Evolutionary conservation across 148 eudicot genomes (phyloP).

Genomic region (Rhododendron simsii): DNA sequence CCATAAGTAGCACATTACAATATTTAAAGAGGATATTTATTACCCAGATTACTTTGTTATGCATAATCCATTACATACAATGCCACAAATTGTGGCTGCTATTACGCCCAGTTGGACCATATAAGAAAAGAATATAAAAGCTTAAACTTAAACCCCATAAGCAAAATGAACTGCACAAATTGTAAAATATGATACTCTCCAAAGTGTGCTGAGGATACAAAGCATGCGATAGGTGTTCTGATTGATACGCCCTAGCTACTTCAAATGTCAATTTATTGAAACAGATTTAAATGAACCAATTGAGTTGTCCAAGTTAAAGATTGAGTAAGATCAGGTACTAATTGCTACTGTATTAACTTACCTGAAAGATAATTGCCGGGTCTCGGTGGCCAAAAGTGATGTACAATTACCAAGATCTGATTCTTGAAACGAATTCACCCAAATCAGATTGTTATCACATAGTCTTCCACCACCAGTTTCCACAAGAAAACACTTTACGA

Average conservation of each 20-base stretch:
- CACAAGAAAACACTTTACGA: background rate
- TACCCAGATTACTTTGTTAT: background rate
- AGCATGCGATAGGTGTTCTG: background rate
- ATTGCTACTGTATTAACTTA: background rate
- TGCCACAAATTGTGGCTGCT: background rate
- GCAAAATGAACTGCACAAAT: background rate
- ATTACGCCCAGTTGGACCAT: background rate
- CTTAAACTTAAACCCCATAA: background rate
- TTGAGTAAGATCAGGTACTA: background rate
- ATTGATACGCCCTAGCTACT: background rate
- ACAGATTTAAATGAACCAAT: background rate
- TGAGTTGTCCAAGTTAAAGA: background rate
- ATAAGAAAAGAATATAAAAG: background rate
- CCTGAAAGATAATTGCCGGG: background rate
- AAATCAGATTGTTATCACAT: background rate
- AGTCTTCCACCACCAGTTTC: background rate
- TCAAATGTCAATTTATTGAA: background rate
- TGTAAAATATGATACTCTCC: background rate
- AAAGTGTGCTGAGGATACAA: background rate
- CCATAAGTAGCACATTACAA: background rate
- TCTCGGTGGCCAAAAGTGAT: background rate
- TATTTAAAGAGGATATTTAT: background rate
- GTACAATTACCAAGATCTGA: background rate
- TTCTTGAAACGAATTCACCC: background rate
- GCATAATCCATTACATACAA: background rate